Evolutionary conservation across 2,329 filamentous ascomycete species (phyloP).

Genomic region (Clarireedia homoeocarpa): DNA sequence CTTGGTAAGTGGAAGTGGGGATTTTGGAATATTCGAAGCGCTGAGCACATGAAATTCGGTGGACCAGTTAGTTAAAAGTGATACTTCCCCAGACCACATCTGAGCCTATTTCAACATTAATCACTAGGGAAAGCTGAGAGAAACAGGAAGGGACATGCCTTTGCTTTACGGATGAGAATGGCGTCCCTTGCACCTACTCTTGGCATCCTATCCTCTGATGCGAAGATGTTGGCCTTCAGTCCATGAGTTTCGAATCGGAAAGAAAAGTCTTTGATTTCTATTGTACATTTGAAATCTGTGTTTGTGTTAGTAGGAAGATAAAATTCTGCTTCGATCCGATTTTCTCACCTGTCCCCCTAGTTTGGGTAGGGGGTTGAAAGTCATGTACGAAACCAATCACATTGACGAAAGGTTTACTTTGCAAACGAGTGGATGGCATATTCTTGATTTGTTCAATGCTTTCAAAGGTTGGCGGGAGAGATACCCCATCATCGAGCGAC

Average conservation of each 20-base stretch:
- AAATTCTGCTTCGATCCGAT: background rate
- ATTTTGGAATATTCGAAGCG: conserved; percentile 32
- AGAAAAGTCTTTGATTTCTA: conserved; percentile 54
- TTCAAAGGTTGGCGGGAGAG: conserved; percentile 31
- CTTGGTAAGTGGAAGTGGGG: background rate
- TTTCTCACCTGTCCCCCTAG: conserved; percentile 42
- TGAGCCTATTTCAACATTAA: conserved; percentile 34
- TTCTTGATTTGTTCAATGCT: conserved; percentile 34
- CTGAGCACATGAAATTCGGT: conserved; percentile 41
- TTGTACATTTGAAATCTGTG: conserved; percentile 51
- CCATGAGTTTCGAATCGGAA: conserved; percentile 34
- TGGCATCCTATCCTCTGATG: conserved; percentile 41
- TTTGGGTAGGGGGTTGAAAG: conserved; percentile 43
- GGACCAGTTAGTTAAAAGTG: conserved; percentile 36
- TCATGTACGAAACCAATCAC: conserved; percentile 68
- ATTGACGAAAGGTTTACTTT: conserved; percentile 35
- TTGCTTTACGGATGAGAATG: conserved; percentile 52
- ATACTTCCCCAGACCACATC: conserved; percentile 28
- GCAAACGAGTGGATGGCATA: background rate
- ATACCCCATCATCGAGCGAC: background rate
- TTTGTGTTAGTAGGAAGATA: background rate
- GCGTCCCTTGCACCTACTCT: conserved; percentile 48
- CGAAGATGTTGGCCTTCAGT: conserved; percentile 52
- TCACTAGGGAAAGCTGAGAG: background rate
- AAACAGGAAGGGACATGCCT: conserved; percentile 27